Percentiles rank a stretch among this genome's conserved stretches.
These are phyloP conservation scores for Paraconiothyrium sp. DNA, from an alignment of 2,329 filamentous ascomycete species.

Conservation along the genomic window DNA sequence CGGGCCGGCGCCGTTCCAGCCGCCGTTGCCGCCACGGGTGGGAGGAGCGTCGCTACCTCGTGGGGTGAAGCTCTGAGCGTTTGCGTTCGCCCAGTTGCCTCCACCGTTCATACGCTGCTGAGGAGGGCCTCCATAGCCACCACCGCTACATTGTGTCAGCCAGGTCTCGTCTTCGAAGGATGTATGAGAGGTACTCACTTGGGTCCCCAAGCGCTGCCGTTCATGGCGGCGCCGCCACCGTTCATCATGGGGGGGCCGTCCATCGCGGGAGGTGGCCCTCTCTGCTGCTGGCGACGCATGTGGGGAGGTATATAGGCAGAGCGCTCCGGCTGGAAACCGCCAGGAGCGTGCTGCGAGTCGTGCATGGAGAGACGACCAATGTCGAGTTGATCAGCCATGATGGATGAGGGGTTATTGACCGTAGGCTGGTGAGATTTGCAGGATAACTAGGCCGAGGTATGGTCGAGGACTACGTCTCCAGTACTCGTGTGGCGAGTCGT, in stretches of 20 bases:
- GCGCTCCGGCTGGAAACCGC: slow-evolving; percentile 63
- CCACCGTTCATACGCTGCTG: slow-evolving; percentile 61
- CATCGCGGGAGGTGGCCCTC: slow-evolving; percentile 46
- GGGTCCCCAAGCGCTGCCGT: slow-evolving; percentile 70
- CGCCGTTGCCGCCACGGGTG: slow-evolving; percentile 41
- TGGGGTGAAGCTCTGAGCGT: slow-evolving; percentile 67
- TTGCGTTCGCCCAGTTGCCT: slow-evolving; percentile 65
- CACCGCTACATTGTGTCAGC: slow-evolving; percentile 36
- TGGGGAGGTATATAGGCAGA: slow-evolving; percentile 87
- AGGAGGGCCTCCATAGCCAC: slow-evolving; percentile 42
- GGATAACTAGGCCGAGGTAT: slow-evolving; percentile 15
- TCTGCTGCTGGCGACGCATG: slow-evolving; percentile 64
- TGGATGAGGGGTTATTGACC: slow-evolving; percentile 30
- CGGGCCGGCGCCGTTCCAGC: slow-evolving; percentile 49
- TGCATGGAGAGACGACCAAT: slow-evolving; percentile 78
- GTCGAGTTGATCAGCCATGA: slow-evolving; percentile 71
- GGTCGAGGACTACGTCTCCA: slow-evolving; percentile 29
- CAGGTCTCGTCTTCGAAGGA: not conserved
- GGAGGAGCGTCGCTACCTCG: slow-evolving; percentile 50
- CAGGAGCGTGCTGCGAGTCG: slow-evolving; percentile 69
- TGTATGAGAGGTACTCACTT: slow-evolving; percentile 26
- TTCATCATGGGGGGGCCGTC: slow-evolving; percentile 57
- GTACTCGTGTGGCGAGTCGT: slow-evolving; percentile 43
- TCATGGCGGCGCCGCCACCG: slow-evolving; percentile 58
- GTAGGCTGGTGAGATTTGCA: slow-evolving; percentile 16